Evolutionary conservation across 495 filamentous ascomycete species (phyloP).

Genomic region (Staphylotrichum longicolle): DNA sequence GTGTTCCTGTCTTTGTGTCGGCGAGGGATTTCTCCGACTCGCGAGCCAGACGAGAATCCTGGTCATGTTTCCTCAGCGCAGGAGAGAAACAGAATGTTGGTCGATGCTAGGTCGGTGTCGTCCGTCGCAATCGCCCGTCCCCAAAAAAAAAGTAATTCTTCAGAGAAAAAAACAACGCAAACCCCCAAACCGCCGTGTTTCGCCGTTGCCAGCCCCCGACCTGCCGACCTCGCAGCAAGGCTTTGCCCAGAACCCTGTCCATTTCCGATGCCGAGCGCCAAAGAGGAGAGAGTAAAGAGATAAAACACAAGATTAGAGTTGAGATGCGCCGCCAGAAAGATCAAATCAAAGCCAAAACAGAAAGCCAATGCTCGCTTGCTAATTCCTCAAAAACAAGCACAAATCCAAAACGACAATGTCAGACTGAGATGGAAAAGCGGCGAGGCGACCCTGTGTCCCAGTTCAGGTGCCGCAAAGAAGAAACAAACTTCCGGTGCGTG

Average conservation of each 20-base stretch:
- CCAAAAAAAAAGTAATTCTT: slow-evolving; percentile 2
- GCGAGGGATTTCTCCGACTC: slow-evolving; percentile 26
- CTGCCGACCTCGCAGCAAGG: slow-evolving; percentile 25
- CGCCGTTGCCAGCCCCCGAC: slow-evolving; percentile 23
- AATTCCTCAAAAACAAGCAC: slow-evolving; percentile 16
- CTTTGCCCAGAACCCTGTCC: slow-evolving; percentile 24
- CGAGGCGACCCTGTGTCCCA: slow-evolving; percentile 4
- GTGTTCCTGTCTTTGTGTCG: slow-evolving; percentile 18
- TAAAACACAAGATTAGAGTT: slow-evolving; percentile 20
- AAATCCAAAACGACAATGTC: slow-evolving; percentile 15
- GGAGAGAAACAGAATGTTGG: slow-evolving; percentile 13
- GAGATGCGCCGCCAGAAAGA: slow-evolving; percentile 25
- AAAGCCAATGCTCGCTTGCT: slow-evolving; percentile 37
- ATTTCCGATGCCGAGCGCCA: slow-evolving; percentile 28
- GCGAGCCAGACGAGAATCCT: slow-evolving; percentile 7
- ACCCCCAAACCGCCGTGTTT: slow-evolving; percentile 19
- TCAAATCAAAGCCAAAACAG: slow-evolving; percentile 25
- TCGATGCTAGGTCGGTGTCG: slow-evolving; percentile 1
- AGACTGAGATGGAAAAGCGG: slow-evolving; percentile 17
- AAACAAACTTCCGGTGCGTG: slow-evolving; percentile 38
- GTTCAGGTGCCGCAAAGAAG: slow-evolving; percentile 19
- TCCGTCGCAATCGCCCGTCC: slow-evolving; percentile 4
- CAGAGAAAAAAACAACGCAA: slow-evolving; percentile 16
- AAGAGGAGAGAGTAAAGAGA: slow-evolving; percentile 8
- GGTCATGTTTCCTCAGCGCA: slow-evolving; percentile 3